A percentile compares a stretch with the other conserved stretches of the same genome.
These are phyloP conservation scores for Cymbopogon flexuosus DNA, from an alignment of 202 grass and related monocot species.

Conservation along the genomic window DNA sequence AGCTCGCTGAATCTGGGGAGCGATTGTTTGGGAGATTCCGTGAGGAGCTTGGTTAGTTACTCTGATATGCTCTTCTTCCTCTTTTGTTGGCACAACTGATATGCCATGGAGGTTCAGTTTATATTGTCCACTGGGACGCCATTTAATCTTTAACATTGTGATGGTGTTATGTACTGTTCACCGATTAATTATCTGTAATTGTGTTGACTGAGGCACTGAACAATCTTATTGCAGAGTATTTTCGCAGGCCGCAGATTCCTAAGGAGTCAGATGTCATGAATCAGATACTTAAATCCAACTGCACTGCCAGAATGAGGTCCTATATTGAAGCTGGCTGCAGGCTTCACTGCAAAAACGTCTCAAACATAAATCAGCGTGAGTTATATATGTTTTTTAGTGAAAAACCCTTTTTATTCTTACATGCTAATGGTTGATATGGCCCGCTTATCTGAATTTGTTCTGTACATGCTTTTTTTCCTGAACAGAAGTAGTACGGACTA, in stretches of 20 bases:
- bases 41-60: constrained; percentile 31
- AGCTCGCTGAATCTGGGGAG: constrained; percentile 29
- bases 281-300: constrained; percentile 52
- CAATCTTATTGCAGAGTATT: constrained; percentile 33
- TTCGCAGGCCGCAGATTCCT: constrained; percentile 41
- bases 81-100: background rate
- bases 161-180: background rate
- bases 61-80: background rate
- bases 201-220: background rate
- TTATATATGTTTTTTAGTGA: constrained; percentile 19
- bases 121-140: background rate
- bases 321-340: constrained; percentile 56
- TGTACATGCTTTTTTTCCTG: background rate
- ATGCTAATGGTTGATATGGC: background rate
- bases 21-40: constrained; percentile 32
- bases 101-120: background rate
- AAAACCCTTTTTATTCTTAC: background rate
- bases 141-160: background rate
- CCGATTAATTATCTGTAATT: background rate
- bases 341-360: constrained; percentile 27
- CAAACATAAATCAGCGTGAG: constrained; percentile 70
- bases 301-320: constrained; percentile 53
- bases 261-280: constrained; percentile 30
- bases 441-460: background rate
- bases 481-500: background rate